These are phyloP conservation scores for Aspergillus panamensis DNA, from an alignment of 495 filamentous ascomycete species.

Conservation along the genomic window DNA sequence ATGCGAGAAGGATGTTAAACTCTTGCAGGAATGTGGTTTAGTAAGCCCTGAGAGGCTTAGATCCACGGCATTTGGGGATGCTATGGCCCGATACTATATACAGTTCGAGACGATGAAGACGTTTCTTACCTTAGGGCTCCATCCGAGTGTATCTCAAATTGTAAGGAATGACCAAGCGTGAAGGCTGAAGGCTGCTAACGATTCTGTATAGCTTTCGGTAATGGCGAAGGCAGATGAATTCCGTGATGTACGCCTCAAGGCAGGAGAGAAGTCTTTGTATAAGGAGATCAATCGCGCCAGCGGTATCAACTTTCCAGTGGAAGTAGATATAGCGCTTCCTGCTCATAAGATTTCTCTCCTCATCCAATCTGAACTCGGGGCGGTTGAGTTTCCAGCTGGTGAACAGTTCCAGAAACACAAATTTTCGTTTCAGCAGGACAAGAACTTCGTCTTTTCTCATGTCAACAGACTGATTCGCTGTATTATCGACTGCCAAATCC, in stretches of 20 bases:
- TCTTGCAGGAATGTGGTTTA: constrained; percentile 60
- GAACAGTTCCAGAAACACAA: constrained; percentile 60
- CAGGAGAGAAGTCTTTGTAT: constrained; percentile 70
- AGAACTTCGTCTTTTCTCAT: constrained; percentile 65
- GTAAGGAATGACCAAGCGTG: constrained; percentile 47
- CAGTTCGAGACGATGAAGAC: constrained; percentile 86
- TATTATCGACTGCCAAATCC: constrained; percentile 77
- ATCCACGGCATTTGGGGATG: constrained; percentile 75
- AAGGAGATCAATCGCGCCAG: constrained; percentile 75
- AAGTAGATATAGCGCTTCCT: constrained; percentile 65
- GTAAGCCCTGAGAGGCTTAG: constrained; percentile 52
- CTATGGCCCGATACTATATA: constrained; percentile 92
- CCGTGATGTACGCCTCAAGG: constrained; percentile 69
- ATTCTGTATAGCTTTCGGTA: constrained; percentile 51
- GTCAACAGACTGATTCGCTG: constrained; percentile 75
- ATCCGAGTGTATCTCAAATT: constrained; percentile 63
- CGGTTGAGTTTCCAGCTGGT: constrained; percentile 64
- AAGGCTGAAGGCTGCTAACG: constrained; percentile 29
- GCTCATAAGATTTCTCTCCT: constrained; percentile 87
- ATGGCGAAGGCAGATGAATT: constrained; percentile 75
- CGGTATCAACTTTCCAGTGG: constrained; percentile 73
- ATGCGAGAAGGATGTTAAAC: constrained; percentile 72
- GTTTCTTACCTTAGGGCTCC: constrained; percentile 59
- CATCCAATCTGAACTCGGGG: constrained; percentile 76
- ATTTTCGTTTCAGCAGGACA: constrained; percentile 65